Conservation (phyloP, 2,329 filamentous ascomycete genomes). For the Arthrobotrys musiformis region DNA sequence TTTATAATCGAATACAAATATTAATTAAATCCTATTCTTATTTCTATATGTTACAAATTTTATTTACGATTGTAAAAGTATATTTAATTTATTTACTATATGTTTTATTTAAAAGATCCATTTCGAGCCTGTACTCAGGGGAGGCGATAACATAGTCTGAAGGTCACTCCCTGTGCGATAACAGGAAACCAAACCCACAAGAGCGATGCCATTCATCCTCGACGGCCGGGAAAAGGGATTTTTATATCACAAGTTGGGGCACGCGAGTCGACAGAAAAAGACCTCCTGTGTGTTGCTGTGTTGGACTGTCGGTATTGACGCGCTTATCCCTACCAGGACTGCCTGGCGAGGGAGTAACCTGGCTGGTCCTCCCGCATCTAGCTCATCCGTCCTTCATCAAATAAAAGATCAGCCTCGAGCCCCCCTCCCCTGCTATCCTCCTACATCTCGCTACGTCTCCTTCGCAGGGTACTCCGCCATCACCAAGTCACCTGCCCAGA, state of each 20-base stretch:
- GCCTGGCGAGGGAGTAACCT: not conserved
- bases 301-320: not conserved
- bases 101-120: too few relatives aligned
- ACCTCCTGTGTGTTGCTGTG: conserved; percentile 4
- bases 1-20: too few relatives aligned
- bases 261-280: too few relatives aligned
- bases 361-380: not conserved
- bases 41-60: too few relatives aligned
- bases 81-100: too few relatives aligned
- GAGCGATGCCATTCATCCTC: not conserved
- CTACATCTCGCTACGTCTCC: not conserved
- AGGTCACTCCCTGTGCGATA: too few relatives aligned
- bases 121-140: too few relatives aligned
- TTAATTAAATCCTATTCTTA: too few relatives aligned
- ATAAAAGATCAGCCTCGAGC: conserved; percentile 2
- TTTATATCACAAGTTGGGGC: too few relatives aligned
- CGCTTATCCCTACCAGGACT: not conserved
- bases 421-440: not conserved
- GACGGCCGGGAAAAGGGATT: not conserved
- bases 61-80: too few relatives aligned
- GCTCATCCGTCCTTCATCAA: not conserved
- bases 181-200: not conserved
- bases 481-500: not conserved
- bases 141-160: too few relatives aligned
- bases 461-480: not conserved